Percentiles rank a stretch among this genome's conserved stretches.
These are phyloP conservation scores for Gremmenia infestans DNA, from an alignment of 2,329 filamentous ascomycete genomes.

Conservation along the genomic window DNA sequence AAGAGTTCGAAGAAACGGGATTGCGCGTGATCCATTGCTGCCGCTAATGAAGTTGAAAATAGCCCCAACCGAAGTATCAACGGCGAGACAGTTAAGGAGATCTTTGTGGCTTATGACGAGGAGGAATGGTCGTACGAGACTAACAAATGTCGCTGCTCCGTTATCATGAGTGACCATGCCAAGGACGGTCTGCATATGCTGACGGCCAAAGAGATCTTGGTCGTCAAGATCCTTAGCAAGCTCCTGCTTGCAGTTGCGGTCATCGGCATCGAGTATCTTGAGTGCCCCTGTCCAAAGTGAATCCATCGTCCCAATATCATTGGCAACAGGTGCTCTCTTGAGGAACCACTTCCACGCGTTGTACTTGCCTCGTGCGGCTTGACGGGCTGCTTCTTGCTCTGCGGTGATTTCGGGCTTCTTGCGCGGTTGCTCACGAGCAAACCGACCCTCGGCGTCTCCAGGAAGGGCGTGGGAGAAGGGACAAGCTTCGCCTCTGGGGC, in stretches of 20 bases:
- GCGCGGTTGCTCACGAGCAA: neutral
- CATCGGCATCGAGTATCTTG: slow-evolving; percentile 8
- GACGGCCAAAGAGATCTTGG: slow-evolving; percentile 9
- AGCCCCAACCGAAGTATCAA: slow-evolving; percentile 32
- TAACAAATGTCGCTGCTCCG: slow-evolving; percentile 16
- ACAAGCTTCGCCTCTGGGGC: neutral
- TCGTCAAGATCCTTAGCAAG: slow-evolving; percentile 11
- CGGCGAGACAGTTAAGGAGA: slow-evolving; percentile 32
- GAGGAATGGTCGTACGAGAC: slow-evolving; percentile 22
- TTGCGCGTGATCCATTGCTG: slow-evolving; percentile 27
- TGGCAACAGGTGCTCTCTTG: slow-evolving; percentile 2
- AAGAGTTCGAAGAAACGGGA: slow-evolving; percentile 30
- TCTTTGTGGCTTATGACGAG: slow-evolving; percentile 31
- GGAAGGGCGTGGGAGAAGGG: neutral
- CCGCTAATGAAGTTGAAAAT: slow-evolving; percentile 35
- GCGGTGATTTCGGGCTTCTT: neutral
- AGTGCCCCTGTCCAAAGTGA: slow-evolving; percentile 10
- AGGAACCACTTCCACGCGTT: slow-evolving; percentile 9
- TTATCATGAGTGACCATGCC: slow-evolving; percentile 13
- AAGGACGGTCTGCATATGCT: slow-evolving; percentile 18
- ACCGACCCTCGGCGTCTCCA: neutral
- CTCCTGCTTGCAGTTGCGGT: slow-evolving; percentile 11
- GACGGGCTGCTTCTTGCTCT: neutral
- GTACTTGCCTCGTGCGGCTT: neutral
- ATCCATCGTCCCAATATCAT: slow-evolving; percentile 8